These are phyloP conservation scores for Glomus cerebriforme DNA, from an alignment of 192 early-diverging fungal species.

Conservation along the genomic window DNA sequence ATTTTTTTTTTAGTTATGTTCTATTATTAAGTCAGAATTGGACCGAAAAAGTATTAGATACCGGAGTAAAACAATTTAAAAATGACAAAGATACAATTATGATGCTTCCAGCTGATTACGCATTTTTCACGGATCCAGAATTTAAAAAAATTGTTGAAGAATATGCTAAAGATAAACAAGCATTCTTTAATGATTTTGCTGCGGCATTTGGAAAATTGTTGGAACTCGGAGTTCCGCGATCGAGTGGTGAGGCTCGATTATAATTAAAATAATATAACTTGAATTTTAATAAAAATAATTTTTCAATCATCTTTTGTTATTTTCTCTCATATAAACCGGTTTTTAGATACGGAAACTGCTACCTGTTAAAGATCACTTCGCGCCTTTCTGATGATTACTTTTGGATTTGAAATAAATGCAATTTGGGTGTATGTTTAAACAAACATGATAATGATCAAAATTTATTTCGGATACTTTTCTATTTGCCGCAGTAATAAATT, in stretches of 20 bases:
- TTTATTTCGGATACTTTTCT: no score
- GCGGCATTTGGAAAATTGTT: constrained; percentile 49
- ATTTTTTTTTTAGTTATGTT: constrained; percentile 34
- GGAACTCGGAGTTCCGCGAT: constrained; percentile 44
- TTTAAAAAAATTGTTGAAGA: constrained; percentile 59
- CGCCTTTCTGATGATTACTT: no score
- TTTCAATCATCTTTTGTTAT: neutral
- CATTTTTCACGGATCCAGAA: constrained; percentile 54
- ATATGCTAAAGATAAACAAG: constrained; percentile 66
- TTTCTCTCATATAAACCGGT: neutral
- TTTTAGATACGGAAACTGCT: neutral
- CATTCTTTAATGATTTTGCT: constrained; percentile 61
- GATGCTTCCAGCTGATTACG: constrained; percentile 75
- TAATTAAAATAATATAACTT: neutral
- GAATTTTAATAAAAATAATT: constrained; percentile 8
- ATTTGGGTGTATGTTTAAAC: no score
- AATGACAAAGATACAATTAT: constrained; percentile 47
- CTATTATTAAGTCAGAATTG: constrained; percentile 37
- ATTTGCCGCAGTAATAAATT: no score
- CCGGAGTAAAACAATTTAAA: constrained; percentile 20
- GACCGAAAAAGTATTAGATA: neutral
- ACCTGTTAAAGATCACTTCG: neutral
- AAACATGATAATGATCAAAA: no score
- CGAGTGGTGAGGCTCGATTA: constrained; percentile 3
- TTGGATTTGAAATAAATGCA: no score